Evolutionary conservation across 2,329 filamentous ascomycete genomes (phyloP).

Genomic region (Diaporthe sp.): DNA sequence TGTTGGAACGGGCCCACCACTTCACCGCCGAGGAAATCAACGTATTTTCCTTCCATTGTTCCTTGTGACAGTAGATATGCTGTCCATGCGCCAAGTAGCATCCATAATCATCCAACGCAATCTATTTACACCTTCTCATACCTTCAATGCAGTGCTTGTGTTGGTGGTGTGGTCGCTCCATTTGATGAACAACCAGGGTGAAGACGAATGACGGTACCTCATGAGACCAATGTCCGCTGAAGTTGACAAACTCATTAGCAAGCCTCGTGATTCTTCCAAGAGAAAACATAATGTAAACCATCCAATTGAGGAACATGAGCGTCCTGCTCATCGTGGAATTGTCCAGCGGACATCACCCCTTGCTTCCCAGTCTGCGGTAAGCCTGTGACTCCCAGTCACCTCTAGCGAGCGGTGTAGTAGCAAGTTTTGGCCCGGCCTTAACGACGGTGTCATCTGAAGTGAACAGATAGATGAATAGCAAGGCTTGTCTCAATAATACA

Average conservation of each 20-base stretch:
- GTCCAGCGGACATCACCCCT: not conserved
- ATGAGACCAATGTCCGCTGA: not conserved
- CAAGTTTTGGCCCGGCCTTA: not conserved
- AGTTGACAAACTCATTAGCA: not conserved
- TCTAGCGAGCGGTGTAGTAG: not conserved
- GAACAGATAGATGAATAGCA: not conserved
- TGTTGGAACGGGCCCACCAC: not conserved
- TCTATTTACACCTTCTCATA: not conserved
- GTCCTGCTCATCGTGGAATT: not conserved
- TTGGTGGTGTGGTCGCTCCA: not conserved
- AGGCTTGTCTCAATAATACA: not conserved
- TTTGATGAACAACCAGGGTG: not conserved
- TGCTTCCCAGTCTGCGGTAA: not conserved
- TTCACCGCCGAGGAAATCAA: not conserved
- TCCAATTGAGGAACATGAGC: not conserved
- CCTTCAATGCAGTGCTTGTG: not conserved
- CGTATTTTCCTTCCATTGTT: not conserved
- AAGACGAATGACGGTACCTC: not conserved
- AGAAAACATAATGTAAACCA: not conserved
- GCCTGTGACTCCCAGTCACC: not conserved
- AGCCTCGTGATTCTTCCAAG: not conserved
- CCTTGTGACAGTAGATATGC: not conserved
- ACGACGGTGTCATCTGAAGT: not conserved
- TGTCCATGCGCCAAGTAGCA: not conserved
- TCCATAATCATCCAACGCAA: not conserved